phyloP scores from a whole-genome alignment of 305 asterid species.

The Solanum hybrid region DNA sequence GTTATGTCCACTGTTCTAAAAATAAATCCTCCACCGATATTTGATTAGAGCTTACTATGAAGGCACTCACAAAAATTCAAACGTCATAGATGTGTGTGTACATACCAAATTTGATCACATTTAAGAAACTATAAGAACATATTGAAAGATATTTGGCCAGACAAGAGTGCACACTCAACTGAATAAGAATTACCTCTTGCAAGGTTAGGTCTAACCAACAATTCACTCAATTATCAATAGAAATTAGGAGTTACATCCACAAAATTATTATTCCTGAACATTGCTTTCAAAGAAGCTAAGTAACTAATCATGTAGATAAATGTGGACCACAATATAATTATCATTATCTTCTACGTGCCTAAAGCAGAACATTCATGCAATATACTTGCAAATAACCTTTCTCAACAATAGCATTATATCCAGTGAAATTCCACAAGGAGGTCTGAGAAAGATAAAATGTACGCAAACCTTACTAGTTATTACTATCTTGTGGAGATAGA shows the following conservation, averaged over 20 bases:
- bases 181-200: background rate
- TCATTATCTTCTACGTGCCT: background rate
- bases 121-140: background rate
- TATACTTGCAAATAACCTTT: background rate
- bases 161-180: background rate
- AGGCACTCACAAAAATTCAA: background rate
- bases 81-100: background rate
- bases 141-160: background rate
- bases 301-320: background rate
- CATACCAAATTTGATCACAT: too few species aligned
- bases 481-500: too few species aligned
- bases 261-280: background rate
- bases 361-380: background rate
- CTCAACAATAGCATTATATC: background rate
- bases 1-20: background rate
- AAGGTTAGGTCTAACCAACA: background rate
- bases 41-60: background rate
- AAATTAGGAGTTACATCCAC: background rate
- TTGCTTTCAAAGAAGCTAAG: background rate
- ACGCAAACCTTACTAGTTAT: too few species aligned
- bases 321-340: background rate
- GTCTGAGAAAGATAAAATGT: too few species aligned
- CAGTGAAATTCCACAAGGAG: background rate
- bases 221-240: background rate
- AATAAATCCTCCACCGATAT: background rate